Evolutionary conservation across 192 early-diverging fungal species (phyloP), one percentile per base, ranked within the genome.

Genomic region (Backusella tuberculispora): DNA sequence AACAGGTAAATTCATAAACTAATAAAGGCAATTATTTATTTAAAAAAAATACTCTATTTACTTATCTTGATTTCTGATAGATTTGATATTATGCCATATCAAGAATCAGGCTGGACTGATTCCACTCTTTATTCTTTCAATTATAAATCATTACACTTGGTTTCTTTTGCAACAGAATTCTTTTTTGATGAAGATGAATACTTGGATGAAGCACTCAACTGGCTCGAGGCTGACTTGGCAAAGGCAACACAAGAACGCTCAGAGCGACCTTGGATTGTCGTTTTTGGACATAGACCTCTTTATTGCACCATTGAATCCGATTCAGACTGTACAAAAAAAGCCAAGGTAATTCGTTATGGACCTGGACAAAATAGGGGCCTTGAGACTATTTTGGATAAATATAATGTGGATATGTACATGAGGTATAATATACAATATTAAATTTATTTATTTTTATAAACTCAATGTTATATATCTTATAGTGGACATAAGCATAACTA

Each of bases 111-210:
- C 12, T 78, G 73, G 44, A 10, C 24, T 19, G 72, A 78, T 48
- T 42, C 69, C 0, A 78, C 73, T 40, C 65, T 53, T 2, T 78
- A 68, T 41, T 78, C 76, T 1, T 67, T 65, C 21, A 44, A 72
- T 56, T 78, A 78, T 24, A 78, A 78, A 65, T 67, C 76, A 17
- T 41, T 78, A 9, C 76, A 78, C 46, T 66, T 78, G 17, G 63
- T 78, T 34, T 66, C 76, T 0, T 73, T 72, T 64, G n/a, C 69
- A 47, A 78, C 71, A 21, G 76, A 78, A 26, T 46, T 72, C 15
- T 66, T 50, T 21, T 78, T 78, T 73, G 71, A 78, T 24, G 71
- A 66, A n/a, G 43, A 43, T 14, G 48, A 21, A 7, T 45, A 78
- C 29, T 60, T 78, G 12, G 21, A 47, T 4, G 50, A 46, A 0